phyloP scores from a whole-genome alignment of 208 protist species.

The Angomonas deanei region DNA sequence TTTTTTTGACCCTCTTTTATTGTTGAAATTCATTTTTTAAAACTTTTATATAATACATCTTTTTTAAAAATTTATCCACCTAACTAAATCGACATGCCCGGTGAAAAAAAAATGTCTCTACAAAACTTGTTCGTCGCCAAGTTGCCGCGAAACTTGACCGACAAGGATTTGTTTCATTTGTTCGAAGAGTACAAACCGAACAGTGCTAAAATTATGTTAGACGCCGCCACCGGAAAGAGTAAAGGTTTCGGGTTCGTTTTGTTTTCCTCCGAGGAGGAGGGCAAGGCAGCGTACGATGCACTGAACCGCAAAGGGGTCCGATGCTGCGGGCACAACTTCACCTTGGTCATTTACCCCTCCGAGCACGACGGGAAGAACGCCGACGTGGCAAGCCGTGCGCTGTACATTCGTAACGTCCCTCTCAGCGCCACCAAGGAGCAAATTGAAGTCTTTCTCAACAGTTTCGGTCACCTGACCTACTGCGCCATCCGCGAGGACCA shows the following conservation, averaged over 20 bases:
- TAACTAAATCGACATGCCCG: too few relatives aligned
- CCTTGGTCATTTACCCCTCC: conserved; percentile 71
- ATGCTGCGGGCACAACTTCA: conserved; percentile 49
- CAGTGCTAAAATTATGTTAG: conserved; percentile 82
- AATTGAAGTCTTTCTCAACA: conserved; percentile 53
- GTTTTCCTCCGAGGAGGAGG: conserved; percentile 83
- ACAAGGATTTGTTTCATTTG: conserved; percentile 70
- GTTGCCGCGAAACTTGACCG: conserved; percentile 73
- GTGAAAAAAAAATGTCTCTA: conserved; percentile 31
- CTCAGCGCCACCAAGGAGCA: conserved; percentile 37
- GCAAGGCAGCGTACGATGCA: conserved; percentile 53
- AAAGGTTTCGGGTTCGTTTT: conserved; percentile 96
- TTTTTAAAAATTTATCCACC: background rate
- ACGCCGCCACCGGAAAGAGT: conserved; percentile 80
- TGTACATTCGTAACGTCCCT: conserved; percentile 85
- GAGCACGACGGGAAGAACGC: conserved; percentile 61
- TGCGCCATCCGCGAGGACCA: conserved; percentile 77
- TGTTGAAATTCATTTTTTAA: conserved; percentile 7
- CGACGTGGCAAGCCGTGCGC: conserved; percentile 29
- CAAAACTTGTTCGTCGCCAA: conserved; percentile 81
- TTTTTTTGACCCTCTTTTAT: conserved; percentile 7
- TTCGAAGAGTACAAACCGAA: conserved; percentile 67
- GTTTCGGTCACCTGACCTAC: conserved; percentile 59
- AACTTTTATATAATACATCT: conserved; percentile 1
- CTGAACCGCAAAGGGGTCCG: conserved; percentile 50